Conservation (phyloP, 352 stramenopile species). For the Pythium periplocum region DNA sequence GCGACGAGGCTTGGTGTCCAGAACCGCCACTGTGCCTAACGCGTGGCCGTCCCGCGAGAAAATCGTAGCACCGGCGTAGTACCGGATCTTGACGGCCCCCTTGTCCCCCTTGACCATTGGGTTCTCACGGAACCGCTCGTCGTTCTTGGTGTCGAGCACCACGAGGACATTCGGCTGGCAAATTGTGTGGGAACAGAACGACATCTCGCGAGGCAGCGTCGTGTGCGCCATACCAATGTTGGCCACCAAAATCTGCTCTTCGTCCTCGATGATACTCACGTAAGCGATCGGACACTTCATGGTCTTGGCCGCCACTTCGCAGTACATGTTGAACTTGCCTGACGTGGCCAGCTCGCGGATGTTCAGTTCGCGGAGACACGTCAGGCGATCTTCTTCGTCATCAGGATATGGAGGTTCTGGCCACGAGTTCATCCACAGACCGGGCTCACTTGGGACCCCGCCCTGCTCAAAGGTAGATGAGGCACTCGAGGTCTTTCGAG, state of each 20-base stretch:
- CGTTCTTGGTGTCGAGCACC: constrained; percentile 80
- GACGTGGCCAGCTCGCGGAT: constrained; percentile 65
- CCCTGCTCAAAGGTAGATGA: constrained; percentile 18
- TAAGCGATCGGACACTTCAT: constrained; percentile 87
- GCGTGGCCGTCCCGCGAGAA: constrained; percentile 75
- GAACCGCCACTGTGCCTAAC: constrained; percentile 76
- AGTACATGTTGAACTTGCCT: constrained; percentile 87
- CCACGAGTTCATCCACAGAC: constrained; percentile 77
- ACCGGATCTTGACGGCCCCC: constrained; percentile 80
- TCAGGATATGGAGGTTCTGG: constrained; percentile 74
- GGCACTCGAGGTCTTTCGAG: constrained; percentile 55
- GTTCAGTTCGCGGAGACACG: constrained; percentile 70
- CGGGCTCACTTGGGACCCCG: constrained; percentile 9
- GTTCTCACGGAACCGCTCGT: constrained; percentile 84
- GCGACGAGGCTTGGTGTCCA: constrained; percentile 73
- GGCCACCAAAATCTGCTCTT: constrained; percentile 77
- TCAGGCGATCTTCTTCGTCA: constrained; percentile 73
- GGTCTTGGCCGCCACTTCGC: constrained; percentile 80
- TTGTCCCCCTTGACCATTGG: constrained; percentile 85
- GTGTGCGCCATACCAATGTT: constrained; percentile 84
- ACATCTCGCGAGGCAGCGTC: constrained; percentile 71
- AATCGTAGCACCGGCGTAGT: constrained; percentile 82
- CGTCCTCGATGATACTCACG: constrained; percentile 82
- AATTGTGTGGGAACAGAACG: constrained; percentile 85
- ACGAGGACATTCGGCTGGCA: constrained; percentile 76